A percentile compares a stretch with the other conserved stretches of the same genome.
Conservation (phyloP, 306 rosid species). For the Cicer bijugum region DNA sequence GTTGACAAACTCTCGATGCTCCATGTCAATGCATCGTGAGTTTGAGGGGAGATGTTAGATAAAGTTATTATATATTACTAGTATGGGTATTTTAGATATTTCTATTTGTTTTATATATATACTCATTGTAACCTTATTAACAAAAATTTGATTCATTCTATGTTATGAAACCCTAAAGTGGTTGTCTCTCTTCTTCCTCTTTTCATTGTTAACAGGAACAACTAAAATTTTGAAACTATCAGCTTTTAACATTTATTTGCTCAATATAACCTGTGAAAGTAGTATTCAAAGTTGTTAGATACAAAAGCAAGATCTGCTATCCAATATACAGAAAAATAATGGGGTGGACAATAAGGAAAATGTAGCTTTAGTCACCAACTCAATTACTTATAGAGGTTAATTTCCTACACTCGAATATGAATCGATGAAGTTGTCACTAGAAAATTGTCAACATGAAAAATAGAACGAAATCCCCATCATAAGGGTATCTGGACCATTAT, state of each 20-base stretch:
- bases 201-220: too few species aligned
- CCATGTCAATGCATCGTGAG: too few species aligned
- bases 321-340: neutral
- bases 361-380: constrained; percentile 15
- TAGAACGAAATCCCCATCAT: constrained; percentile 9
- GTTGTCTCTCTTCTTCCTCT: too few species aligned
- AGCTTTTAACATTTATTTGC: neutral
- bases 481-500: neutral
- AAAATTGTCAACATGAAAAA: constrained; percentile 8
- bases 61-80: too few species aligned
- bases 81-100: too few species aligned
- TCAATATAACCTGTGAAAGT: constrained; percentile 11
- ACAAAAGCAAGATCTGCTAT: neutral
- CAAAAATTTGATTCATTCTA: too few species aligned
- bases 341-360: constrained; percentile 5
- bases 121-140: too few species aligned
- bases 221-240: neutral
- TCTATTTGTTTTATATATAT: too few species aligned
- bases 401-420: constrained; percentile 3
- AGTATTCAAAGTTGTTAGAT: constrained; percentile 5
- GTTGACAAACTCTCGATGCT: too few species aligned
- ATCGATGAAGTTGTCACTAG: constrained; percentile 3
- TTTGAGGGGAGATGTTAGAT: too few species aligned
- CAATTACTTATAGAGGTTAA: constrained; percentile 4
- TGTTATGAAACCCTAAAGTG: too few species aligned